A percentile compares a stretch with the other conserved stretches of the same genome.
phyloP scores from a whole-genome alignment of 805 yeast species.

The Schizosaccharomyces lindneri region DNA sequence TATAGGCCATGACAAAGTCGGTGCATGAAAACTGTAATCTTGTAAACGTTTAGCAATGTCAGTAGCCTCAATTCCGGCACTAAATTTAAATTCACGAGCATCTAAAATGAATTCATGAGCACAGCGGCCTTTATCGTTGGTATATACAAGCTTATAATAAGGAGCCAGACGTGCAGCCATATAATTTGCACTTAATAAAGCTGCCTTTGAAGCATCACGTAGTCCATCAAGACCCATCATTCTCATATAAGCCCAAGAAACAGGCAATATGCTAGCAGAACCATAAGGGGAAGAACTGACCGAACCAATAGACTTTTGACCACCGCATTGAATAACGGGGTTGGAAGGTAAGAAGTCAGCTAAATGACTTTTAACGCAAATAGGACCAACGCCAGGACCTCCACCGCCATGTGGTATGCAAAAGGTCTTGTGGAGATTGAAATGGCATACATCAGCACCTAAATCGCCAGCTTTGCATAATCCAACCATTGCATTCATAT shows the following conservation, averaged over 20 bases:
- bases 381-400: slow-evolving; percentile 98
- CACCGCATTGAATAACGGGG: slow-evolving; percentile 29
- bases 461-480: slow-evolving; percentile 90
- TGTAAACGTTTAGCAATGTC: slow-evolving; percentile 92
- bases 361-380: slow-evolving; percentile 68
- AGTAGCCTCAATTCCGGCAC: slow-evolving; percentile 67
- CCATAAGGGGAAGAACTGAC: slow-evolving; percentile 91
- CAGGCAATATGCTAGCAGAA: slow-evolving; percentile 77
- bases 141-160: slow-evolving; percentile 53
- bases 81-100: slow-evolving; percentile 52
- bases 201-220: slow-evolving; percentile 67
- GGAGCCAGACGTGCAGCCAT: slow-evolving; percentile 59
- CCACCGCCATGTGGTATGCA: slow-evolving; percentile 98
- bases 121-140: slow-evolving; percentile 45
- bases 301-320: slow-evolving; percentile 34
- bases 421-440: slow-evolving; percentile 90
- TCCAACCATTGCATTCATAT: slow-evolving; percentile 98
- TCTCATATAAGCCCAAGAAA: slow-evolving; percentile 84
- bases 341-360: slow-evolving; percentile 66
- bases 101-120: slow-evolving; percentile 94
- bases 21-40: slow-evolving; percentile 97
- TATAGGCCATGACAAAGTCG: slow-evolving; percentile 96
- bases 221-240: slow-evolving; percentile 71
- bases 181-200: slow-evolving; percentile 86
- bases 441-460: slow-evolving; percentile 95